Percentiles rank a stretch among this genome's conserved stretches.
phyloP scores from a whole-genome alignment of 192 early-diverging fungal genomes.

The Powellomyces hirtus region DNA sequence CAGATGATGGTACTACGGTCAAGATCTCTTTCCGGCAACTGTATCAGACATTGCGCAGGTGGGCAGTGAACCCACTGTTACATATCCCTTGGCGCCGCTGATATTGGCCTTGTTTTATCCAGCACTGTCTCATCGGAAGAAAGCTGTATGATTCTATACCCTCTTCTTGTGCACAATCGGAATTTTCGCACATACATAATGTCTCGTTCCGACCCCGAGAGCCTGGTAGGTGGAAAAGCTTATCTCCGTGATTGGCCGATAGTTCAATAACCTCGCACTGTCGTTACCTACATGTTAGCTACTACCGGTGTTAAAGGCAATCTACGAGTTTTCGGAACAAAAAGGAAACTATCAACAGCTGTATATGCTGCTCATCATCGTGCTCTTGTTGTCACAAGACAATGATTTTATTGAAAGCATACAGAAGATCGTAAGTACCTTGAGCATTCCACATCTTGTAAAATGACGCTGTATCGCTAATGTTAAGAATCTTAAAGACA shows the following conservation, averaged over 20 bases:
- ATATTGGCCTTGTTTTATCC: neutral
- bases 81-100: no score
- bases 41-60: constrained; percentile 55
- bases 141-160: constrained; percentile 61
- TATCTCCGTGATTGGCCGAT: no score
- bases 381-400: constrained; percentile 69
- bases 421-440: constrained; percentile 63
- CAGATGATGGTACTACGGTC: constrained; percentile 8
- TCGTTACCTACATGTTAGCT: no score
- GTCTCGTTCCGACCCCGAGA: constrained; percentile 74
- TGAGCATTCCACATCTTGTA: neutral
- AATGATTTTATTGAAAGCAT: constrained; percentile 70
- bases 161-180: constrained; percentile 63
- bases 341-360: constrained; percentile 61
- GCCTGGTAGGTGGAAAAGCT: constrained; percentile 63
- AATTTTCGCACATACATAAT: constrained; percentile 69
- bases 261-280: no score
- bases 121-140: constrained; percentile 53
- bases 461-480: neutral
- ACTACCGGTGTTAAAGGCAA: constrained; percentile 60
- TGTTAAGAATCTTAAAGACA: constrained; percentile 32
- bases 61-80: no score
- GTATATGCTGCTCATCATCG: constrained; percentile 66
- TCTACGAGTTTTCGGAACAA: constrained; percentile 65
- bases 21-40: constrained; percentile 49